Evolutionary conservation across 441 rosid genomes (phyloP), one percentile per base, ranked within the genome.

Genomic region (Jatropha multifida): DNA sequence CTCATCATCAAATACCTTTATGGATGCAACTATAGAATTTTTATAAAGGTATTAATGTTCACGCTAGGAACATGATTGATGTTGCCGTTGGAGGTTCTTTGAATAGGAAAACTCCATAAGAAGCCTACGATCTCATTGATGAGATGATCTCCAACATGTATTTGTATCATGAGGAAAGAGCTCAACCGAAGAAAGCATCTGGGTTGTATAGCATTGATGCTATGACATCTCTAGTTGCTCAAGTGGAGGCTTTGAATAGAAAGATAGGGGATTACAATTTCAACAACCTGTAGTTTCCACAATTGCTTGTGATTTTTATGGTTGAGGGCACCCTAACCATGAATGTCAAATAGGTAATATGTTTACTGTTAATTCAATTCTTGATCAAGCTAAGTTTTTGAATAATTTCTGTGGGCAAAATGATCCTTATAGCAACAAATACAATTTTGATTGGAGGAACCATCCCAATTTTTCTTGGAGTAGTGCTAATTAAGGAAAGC

Each of bases 111-210:
- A 41, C 56, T 11, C 37, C 2, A 0, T 0, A 68, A 15, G 11
- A 46, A 23, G 4, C n/a, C 20, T 68, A 12, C 0, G 13, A 68
- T 13, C 11, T 68, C 5, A 6, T 49, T 10, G 3, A 68, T 5
- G 40, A 27, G 26, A 68, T 68, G 12, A 0, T 2, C 0, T 17
- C 49, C 14, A 46, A 64, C 20, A 41, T 15, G n/a, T 42, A n/a
- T 49, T 0, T 40, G 1, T 65, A 49, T 5, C 27, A 7, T 3
- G 42, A 1, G 26, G 26, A 69, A 9, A 49, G 44, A 49, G 26
- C 2, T 4, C 32, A 12, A 4, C 0, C 7, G 0, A 32, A 18
- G 3, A 14, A 23, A 9, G 17, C 1, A 0, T 0, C 2, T 32
- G 9, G 32, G 18, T 41, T 14, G 23, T 11, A 48, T 3, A 17